Evolutionary conservation across 2,329 filamentous ascomycete genomes (phyloP).

Genomic region (Ophiostoma ips): DNA sequence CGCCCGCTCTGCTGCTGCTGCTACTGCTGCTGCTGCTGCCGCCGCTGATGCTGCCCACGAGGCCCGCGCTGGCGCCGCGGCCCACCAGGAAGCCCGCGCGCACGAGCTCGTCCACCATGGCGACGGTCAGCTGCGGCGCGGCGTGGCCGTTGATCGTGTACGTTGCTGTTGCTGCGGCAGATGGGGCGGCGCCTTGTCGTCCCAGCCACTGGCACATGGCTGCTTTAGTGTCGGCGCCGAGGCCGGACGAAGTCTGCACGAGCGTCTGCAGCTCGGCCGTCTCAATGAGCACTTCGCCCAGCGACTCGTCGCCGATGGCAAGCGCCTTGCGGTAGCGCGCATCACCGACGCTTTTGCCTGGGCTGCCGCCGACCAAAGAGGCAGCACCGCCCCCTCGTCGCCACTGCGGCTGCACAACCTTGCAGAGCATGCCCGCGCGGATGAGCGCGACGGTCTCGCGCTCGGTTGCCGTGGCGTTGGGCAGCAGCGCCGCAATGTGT

Average conservation of each 20-base stretch:
- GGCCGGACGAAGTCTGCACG: slow-evolving; percentile 19
- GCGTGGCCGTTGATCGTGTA: slow-evolving; percentile 8
- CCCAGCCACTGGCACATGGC: slow-evolving; percentile 39
- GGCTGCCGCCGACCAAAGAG: background rate
- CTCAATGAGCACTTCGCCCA: slow-evolving; percentile 48
- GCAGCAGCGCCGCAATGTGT: slow-evolving; percentile 51
- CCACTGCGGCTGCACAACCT: slow-evolving; percentile 43
- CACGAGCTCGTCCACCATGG: slow-evolving; percentile 44
- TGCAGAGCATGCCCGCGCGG: slow-evolving; percentile 41
- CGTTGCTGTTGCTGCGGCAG: slow-evolving; percentile 20
- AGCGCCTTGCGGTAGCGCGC: slow-evolving; percentile 31
- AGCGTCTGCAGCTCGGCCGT: slow-evolving; percentile 39
- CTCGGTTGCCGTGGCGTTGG: slow-evolving; percentile 49
- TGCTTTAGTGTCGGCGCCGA: slow-evolving; percentile 31
- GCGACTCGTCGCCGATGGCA: slow-evolving; percentile 9
- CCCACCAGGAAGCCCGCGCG: slow-evolving; percentile 53
- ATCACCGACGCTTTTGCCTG: slow-evolving; percentile 30
- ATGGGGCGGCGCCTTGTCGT: slow-evolving; percentile 31
- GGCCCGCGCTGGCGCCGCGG: slow-evolving; percentile 18
- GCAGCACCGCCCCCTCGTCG: slow-evolving; percentile 21
- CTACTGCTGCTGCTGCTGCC: no score
- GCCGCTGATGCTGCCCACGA: slow-evolving; percentile 9
- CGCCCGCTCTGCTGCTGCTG: no score
- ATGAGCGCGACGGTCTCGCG: slow-evolving; percentile 51
- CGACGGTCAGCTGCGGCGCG: slow-evolving; percentile 22